Evolutionary conservation across 31 red algal genomes (phyloP).

Genomic region (Porphyra umbilicalis): DNA sequence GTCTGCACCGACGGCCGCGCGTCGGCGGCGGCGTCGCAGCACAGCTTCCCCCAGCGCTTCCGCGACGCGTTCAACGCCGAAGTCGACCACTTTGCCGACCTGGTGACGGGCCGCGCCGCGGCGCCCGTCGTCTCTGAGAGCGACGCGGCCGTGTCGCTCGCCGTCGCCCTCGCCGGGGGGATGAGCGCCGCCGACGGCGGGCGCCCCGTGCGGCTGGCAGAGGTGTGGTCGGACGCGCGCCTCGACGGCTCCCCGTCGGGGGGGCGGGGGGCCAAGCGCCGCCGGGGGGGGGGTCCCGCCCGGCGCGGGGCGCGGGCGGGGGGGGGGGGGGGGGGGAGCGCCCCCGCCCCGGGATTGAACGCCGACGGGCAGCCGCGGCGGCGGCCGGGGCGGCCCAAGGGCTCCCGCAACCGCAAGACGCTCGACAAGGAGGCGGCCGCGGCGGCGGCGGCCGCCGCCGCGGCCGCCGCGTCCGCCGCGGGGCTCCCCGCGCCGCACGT

Average conservation of each 20-base stretch:
- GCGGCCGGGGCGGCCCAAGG: not conserved
- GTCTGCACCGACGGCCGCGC: not conserved
- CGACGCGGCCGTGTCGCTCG: not conserved
- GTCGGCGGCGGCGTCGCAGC: not conserved
- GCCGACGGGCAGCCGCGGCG: not conserved
- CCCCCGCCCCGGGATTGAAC: not conserved
- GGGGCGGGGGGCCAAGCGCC: not conserved
- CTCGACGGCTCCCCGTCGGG: not conserved
- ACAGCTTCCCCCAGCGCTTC: constrained; percentile 11
- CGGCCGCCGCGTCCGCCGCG: not conserved
- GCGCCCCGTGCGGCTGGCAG: not conserved
- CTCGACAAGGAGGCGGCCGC: not conserved
- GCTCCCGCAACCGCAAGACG: not conserved
- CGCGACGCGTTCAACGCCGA: constrained; percentile 5
- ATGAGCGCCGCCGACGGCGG: not conserved
- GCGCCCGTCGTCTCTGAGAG: not conserved
- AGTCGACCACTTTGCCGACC: constrained; percentile 22
- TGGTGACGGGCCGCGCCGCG: not conserved
- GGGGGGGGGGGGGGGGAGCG: too few relatives aligned
- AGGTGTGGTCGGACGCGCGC: not conserved
- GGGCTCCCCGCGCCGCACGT: too few relatives aligned
- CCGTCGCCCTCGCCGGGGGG: not conserved
- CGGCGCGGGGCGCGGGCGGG: too few relatives aligned
- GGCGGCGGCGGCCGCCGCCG: not conserved
- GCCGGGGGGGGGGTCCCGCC: not conserved